A percentile compares a stretch with the other conserved stretches of the same genome.
Conservation (phyloP, 1,139 yeast genomes). For the Blastobotrys capitulatus region DNA sequence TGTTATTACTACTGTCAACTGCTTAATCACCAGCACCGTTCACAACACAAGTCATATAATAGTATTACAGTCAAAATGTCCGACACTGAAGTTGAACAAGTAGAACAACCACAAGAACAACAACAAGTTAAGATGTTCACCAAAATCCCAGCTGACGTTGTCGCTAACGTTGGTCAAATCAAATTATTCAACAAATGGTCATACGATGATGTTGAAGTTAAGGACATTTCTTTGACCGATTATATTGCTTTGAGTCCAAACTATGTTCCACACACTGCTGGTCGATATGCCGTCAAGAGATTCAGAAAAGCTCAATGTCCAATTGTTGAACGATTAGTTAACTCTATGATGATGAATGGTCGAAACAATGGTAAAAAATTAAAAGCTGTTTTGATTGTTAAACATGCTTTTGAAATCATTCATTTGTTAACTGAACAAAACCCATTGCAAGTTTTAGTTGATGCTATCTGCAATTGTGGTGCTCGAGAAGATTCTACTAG, state of each 20-base stretch:
- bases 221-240: constrained; percentile 97
- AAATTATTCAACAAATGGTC: constrained; percentile 99
- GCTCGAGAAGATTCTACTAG: constrained; percentile 99
- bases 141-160: constrained; percentile 93
- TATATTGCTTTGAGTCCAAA: constrained; percentile 98
- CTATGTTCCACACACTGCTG: constrained; percentile 98
- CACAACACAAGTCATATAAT: not conserved
- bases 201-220: constrained; percentile 93
- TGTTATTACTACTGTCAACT: not conserved
- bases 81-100: constrained; percentile 24
- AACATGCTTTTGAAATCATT: constrained; percentile 98
- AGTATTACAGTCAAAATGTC: constrained; percentile 23
- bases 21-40: not conserved
- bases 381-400: constrained; percentile 99
- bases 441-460: constrained; percentile 99
- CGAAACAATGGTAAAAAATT: constrained; percentile 99
- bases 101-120: constrained; percentile 20
- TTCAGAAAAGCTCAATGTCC: constrained; percentile 99
- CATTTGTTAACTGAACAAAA: constrained; percentile 97
- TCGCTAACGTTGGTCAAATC: constrained; percentile 93
- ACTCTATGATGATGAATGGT: constrained; percentile 99
- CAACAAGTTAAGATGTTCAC: constrained; percentile 41
- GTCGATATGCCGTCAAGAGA: constrained; percentile 99
- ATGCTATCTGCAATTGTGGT: constrained; percentile 99
- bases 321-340: constrained; percentile 97